Evolutionary conservation across 305 asterid species (phyloP).

Genomic region (Solanum hybrid): DNA sequence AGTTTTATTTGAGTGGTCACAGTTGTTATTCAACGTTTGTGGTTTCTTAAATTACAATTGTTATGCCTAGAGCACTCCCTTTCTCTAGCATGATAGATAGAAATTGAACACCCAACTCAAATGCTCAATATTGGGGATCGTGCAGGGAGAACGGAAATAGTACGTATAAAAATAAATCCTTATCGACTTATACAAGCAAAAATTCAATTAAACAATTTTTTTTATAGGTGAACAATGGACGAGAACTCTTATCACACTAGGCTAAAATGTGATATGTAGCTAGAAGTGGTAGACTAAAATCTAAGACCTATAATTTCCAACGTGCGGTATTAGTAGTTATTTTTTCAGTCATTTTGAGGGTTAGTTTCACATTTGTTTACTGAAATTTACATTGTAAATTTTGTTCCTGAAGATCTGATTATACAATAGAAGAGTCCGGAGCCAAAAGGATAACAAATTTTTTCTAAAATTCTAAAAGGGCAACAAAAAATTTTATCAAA

Average conservation of each 20-base stretch:
- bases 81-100: neutral
- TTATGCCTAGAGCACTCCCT: neutral
- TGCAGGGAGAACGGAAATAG: too few species aligned
- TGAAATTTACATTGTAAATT: neutral
- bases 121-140: too few species aligned
- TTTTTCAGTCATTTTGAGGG: neutral
- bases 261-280: neutral
- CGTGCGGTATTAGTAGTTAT: neutral
- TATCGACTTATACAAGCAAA: neutral
- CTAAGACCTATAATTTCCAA: neutral
- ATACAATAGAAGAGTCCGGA: too few species aligned
- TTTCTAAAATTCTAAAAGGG: too few species aligned
- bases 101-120: neutral
- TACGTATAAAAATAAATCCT: too few species aligned
- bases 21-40: neutral
- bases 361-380: neutral
- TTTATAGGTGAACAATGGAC: neutral
- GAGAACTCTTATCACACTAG: neutral
- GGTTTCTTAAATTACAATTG: neutral
- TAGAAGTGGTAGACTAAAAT: neutral
- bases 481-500: too few species aligned
- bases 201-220: neutral
- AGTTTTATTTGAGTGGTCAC: neutral
- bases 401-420: neutral
- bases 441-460: too few species aligned